These are phyloP conservation scores for Kodamaea anthophila DNA, from an alignment of 1,139 yeast genomes.

Conservation along the genomic window DNA sequence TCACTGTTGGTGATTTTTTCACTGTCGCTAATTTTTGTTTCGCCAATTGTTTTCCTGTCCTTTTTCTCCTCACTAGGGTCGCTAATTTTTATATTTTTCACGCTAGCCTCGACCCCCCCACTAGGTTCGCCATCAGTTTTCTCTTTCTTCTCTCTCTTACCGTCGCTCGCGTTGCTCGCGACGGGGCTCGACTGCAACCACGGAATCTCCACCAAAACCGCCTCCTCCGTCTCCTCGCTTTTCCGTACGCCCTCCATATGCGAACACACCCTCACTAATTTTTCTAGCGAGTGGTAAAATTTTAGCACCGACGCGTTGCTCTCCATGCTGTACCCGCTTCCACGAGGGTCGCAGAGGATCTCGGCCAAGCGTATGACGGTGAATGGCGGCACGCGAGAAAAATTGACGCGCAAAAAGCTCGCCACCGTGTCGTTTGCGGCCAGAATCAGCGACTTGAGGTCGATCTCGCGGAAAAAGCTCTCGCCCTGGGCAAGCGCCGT, in stretches of 20 bases:
- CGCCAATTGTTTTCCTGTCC: no score
- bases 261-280: constrained; percentile 25
- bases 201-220: constrained; percentile 34
- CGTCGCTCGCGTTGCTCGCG: constrained; percentile 1
- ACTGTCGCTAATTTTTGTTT: no score
- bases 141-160: constrained; percentile 10
- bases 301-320: constrained; percentile 20
- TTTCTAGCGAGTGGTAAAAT: constrained; percentile 26
- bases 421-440: constrained; percentile 13
- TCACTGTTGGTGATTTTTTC: no score
- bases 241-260: constrained; percentile 21
- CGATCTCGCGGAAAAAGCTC: constrained; percentile 11
- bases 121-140: not conserved
- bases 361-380: constrained; percentile 54
- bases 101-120: no score
- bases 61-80: no score
- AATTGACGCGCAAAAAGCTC: constrained; percentile 19
- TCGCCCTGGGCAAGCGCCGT: constrained; percentile 10
- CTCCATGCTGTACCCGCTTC: constrained; percentile 25
- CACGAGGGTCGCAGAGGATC: constrained; percentile 35
- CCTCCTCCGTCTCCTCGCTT: constrained; percentile 3
- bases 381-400: constrained; percentile 46
- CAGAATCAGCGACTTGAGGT: constrained; percentile 13
- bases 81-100: no score
- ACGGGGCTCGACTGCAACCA: constrained; percentile 40